Evolutionary conservation across 345 rosid species (phyloP).

Genomic region (Salix caprea): DNA sequence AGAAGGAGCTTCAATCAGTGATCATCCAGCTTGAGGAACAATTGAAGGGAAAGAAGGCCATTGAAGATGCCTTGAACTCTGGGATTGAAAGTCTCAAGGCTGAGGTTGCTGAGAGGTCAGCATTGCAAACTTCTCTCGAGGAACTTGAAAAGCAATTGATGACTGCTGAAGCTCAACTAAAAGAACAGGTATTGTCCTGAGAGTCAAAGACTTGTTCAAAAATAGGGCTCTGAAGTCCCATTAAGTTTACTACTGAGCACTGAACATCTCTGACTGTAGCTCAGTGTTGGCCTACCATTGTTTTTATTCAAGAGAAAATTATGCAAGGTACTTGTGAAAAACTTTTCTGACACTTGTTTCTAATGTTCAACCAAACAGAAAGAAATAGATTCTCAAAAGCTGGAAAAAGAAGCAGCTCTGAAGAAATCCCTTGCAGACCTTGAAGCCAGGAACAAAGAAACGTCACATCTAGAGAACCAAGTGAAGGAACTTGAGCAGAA

Average conservation of each 20-base stretch:
- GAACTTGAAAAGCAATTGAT: constrained; percentile 59
- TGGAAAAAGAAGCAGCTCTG: constrained; percentile 53
- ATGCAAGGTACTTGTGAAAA: neutral
- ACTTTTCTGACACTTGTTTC: neutral
- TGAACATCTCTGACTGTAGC: constrained; percentile 26
- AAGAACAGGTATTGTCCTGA: constrained; percentile 45
- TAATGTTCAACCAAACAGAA: constrained; percentile 37
- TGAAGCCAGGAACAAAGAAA: constrained; percentile 58
- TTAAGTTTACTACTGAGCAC: neutral
- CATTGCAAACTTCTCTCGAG: constrained; percentile 46
- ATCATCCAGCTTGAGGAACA: constrained; percentile 58
- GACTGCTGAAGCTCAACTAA: constrained; percentile 34
- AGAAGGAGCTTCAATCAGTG: constrained; percentile 63
- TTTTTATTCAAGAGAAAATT: neutral
- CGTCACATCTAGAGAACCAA: constrained; percentile 42
- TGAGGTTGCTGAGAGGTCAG: constrained; percentile 40
- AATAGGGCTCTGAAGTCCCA: neutral
- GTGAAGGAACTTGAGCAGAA: constrained; percentile 68
- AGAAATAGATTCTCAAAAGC: constrained; percentile 39
- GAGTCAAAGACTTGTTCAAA: neutral
- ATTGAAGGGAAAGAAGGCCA: constrained; percentile 44
- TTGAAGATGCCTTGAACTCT: constrained; percentile 35
- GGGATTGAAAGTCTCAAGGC: constrained; percentile 51
- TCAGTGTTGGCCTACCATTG: constrained; percentile 13
- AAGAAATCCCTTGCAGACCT: constrained; percentile 58